phyloP scores from a whole-genome alignment of 106 monocot genomes.

The Dioscorea zingiberensis region DNA sequence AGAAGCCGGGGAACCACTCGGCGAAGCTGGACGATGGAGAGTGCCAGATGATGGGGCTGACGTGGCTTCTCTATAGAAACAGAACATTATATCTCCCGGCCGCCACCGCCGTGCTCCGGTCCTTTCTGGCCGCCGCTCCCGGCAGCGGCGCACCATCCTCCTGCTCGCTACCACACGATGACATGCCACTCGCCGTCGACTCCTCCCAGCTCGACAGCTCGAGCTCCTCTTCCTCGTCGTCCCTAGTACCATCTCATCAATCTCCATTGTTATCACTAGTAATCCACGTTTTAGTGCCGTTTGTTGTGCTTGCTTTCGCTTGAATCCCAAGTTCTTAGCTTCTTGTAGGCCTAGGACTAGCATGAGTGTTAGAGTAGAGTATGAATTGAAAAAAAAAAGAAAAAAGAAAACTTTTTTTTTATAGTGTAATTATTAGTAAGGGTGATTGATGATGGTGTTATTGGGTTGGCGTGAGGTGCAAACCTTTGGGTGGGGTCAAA shows the following conservation, averaged over 20 bases:
- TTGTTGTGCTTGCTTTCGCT: too few relatives aligned
- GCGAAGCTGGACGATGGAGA: slow-evolving; percentile 20
- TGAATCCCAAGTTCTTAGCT: too few relatives aligned
- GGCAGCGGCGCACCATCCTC: slow-evolving; percentile 7
- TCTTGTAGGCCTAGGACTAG: too few relatives aligned
- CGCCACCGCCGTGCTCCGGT: slow-evolving; percentile 50
- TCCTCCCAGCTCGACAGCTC: slow-evolving; percentile 30
- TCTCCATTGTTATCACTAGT: background rate
- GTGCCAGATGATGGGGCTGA: slow-evolving; percentile 87
- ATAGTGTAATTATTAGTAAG: too few relatives aligned
- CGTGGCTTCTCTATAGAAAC: slow-evolving; percentile 81
- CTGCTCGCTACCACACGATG: slow-evolving; percentile 36
- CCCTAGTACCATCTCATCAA: background rate
- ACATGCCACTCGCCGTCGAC: slow-evolving; percentile 63
- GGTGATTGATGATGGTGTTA: too few relatives aligned
- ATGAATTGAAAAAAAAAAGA: too few relatives aligned
- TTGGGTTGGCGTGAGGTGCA: too few relatives aligned
- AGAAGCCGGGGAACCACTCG: too few relatives aligned
- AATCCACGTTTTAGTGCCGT: too few relatives aligned
- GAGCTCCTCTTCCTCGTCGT: slow-evolving; percentile 1
- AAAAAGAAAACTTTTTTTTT: too few relatives aligned
- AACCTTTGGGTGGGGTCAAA: too few relatives aligned
- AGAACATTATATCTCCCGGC: slow-evolving; percentile 62
- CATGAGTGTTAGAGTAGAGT: too few relatives aligned
- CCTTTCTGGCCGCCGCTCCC: slow-evolving; percentile 39